Evolutionary conservation across 2,329 filamentous ascomycete species (phyloP).

Genomic region (Neurospora sp.): DNA sequence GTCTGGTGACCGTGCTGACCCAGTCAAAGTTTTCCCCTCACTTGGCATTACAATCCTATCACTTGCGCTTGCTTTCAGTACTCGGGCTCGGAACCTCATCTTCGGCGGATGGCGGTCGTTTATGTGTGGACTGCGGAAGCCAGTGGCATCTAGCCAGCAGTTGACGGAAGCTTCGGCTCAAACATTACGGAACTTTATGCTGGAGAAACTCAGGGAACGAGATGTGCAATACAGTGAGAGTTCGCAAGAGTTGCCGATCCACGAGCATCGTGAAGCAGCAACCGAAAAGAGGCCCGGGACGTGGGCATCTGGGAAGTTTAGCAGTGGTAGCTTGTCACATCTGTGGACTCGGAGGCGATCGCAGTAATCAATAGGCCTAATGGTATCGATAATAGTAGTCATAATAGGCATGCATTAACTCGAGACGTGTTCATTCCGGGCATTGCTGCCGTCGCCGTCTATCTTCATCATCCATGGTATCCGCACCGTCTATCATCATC

Average conservation of each 20-base stretch:
- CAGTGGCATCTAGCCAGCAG: neutral
- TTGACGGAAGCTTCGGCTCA: constrained; percentile 10
- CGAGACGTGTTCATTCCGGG: neutral
- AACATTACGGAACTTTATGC: constrained; percentile 14
- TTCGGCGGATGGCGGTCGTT: constrained; percentile 8
- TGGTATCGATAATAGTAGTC: neutral
- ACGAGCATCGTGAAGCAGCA: neutral
- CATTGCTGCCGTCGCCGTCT: neutral
- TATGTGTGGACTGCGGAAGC: neutral
- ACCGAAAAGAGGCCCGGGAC: neutral
- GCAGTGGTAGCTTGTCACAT: neutral
- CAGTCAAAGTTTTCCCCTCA: constrained; percentile 8
- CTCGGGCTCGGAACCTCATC: constrained; percentile 7
- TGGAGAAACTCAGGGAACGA: constrained; percentile 14
- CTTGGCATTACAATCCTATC: constrained; percentile 11
- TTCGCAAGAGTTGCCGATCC: constrained; percentile 6
- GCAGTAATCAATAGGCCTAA: neutral
- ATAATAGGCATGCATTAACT: neutral
- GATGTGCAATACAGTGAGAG: constrained; percentile 1
- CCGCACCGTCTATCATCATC: neutral
- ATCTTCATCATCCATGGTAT: neutral
- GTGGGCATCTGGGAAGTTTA: neutral
- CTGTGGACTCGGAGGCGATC: constrained; percentile 10
- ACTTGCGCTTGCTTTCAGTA: constrained; percentile 13
- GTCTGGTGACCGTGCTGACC: neutral